Conservation (phyloP, 1,284 basidiomycete species). For the Irpex rosettiformis region DNA sequence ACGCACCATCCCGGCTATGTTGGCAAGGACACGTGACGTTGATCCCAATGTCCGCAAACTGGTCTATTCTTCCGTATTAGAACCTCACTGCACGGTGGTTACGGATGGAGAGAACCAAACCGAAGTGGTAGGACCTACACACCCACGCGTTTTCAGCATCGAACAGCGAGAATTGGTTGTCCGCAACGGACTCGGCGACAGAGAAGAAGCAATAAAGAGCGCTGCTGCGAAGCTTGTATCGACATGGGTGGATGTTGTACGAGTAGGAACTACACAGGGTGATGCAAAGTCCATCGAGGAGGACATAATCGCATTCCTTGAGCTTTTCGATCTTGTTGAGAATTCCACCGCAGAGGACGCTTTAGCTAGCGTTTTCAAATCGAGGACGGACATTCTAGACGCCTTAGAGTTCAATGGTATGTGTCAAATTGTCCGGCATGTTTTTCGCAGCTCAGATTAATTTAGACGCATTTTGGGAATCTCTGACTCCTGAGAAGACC, state of each 20-base stretch:
- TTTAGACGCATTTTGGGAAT: constrained; percentile 74
- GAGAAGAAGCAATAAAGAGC: constrained; percentile 79
- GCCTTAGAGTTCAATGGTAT: constrained; percentile 70
- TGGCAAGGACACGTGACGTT: constrained; percentile 83
- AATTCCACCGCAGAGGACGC: constrained; percentile 67
- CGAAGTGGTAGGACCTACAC: constrained; percentile 42
- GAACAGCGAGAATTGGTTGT: constrained; percentile 78
- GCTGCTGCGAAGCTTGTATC: constrained; percentile 79
- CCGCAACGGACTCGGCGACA: constrained; percentile 83
- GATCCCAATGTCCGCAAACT: constrained; percentile 82
- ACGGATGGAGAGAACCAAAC: constrained; percentile 2
- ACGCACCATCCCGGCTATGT: constrained; percentile 62
- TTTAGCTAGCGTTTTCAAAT: constrained; percentile 60
- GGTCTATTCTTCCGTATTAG: constrained; percentile 72
- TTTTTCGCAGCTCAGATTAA: too few species aligned
- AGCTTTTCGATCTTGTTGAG: constrained; percentile 60
- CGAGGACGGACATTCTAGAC: constrained; percentile 58
- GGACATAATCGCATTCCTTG: constrained; percentile 52
- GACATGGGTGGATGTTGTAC: constrained; percentile 66
- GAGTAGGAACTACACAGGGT: constrained; percentile 33
- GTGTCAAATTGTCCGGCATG: too few species aligned
- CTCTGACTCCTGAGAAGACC: constrained; percentile 77
- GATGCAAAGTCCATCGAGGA: constrained; percentile 37
- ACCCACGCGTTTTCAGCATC: constrained; percentile 69
- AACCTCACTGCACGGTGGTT: constrained; percentile 24